Percentiles rank a stretch among this genome's conserved stretches.
phyloP scores from a whole-genome alignment of 768 basidiomycete species.

The Termitomyces sp. region DNA sequence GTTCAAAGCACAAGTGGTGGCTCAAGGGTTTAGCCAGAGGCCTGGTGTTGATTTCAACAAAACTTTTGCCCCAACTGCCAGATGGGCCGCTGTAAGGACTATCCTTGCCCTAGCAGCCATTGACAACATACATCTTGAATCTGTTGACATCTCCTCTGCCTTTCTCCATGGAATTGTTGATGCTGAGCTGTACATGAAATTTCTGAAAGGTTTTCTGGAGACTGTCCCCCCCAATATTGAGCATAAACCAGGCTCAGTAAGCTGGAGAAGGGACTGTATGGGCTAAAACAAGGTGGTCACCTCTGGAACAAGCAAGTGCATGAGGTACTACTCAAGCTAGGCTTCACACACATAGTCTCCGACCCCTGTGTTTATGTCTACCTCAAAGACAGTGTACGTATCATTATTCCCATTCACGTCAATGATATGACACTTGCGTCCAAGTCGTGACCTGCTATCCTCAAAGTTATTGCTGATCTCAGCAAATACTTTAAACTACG shows the following conservation, averaged over 20 bases:
- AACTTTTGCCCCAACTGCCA: no score
- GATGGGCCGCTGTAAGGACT: no score
- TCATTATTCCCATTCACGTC: neutral
- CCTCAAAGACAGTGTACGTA: neutral
- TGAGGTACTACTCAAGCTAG: neutral
- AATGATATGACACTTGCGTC: neutral
- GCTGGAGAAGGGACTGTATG: neutral
- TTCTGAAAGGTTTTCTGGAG: no score
- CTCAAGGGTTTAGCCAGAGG: no score
- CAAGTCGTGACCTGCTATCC: neutral
- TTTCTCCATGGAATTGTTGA: no score
- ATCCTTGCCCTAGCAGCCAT: no score
- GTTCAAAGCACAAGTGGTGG: no score
- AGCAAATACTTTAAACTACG: no score
- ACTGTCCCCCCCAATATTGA: neutral
- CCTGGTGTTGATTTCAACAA: no score
- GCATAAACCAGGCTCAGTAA: neutral
- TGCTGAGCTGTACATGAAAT: no score
- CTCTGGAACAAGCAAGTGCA: neutral
- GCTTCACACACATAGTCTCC: neutral
- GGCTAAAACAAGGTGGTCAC: neutral
- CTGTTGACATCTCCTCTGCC: no score
- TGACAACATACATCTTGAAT: no score
- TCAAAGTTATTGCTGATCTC: neutral
- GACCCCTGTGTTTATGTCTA: neutral